A percentile compares a stretch with the other conserved stretches of the same genome.
These are phyloP conservation scores for Halteria grandinella DNA, from an alignment of 73 alveolate genomes.

Conservation along the genomic window DNA sequence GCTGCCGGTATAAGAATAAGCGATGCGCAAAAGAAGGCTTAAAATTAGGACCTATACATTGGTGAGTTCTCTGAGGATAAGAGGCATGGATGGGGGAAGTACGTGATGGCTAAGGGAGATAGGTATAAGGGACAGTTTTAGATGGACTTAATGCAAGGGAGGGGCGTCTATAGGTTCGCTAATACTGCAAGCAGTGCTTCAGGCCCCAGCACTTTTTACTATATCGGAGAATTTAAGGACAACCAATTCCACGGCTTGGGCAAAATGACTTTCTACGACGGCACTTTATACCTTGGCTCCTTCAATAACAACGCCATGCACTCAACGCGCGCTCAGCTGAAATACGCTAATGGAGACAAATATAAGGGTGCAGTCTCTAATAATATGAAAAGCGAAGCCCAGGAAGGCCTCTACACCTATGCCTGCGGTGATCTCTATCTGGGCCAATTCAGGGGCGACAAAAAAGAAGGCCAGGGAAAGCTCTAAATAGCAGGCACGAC, in stretches of 20 bases:
- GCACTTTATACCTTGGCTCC: slow-evolving; percentile 23
- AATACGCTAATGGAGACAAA: slow-evolving; percentile 28
- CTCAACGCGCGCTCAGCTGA: slow-evolving; percentile 7
- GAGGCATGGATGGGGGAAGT: slow-evolving; percentile 38
- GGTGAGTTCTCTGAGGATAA: slow-evolving; percentile 43
- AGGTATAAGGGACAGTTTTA: slow-evolving; percentile 26
- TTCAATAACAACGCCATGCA: slow-evolving; percentile 34
- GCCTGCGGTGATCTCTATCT: slow-evolving; percentile 2
- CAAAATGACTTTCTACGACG: slow-evolving; percentile 13
- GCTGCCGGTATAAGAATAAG: no score
- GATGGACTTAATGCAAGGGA: slow-evolving; percentile 39
- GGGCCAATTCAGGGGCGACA: slow-evolving; percentile 19
- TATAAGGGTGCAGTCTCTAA: slow-evolving; percentile 27
- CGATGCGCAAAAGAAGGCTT: neutral
- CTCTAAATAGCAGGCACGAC: neutral
- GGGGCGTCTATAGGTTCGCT: slow-evolving; percentile 18
- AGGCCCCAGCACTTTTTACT: neutral
- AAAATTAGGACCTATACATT: neutral
- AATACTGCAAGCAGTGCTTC: no score
- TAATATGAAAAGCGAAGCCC: slow-evolving; percentile 10
- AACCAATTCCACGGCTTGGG: slow-evolving; percentile 35
- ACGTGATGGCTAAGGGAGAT: slow-evolving; percentile 29
- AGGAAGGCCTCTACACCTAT: slow-evolving; percentile 7
- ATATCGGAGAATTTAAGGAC: slow-evolving; percentile 19
- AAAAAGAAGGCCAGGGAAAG: slow-evolving; percentile 18